Percentiles rank a stretch among this genome's conserved stretches.
phyloP scores from a whole-genome alignment of 345 rosid genomes.

The Draba incana region DNA sequence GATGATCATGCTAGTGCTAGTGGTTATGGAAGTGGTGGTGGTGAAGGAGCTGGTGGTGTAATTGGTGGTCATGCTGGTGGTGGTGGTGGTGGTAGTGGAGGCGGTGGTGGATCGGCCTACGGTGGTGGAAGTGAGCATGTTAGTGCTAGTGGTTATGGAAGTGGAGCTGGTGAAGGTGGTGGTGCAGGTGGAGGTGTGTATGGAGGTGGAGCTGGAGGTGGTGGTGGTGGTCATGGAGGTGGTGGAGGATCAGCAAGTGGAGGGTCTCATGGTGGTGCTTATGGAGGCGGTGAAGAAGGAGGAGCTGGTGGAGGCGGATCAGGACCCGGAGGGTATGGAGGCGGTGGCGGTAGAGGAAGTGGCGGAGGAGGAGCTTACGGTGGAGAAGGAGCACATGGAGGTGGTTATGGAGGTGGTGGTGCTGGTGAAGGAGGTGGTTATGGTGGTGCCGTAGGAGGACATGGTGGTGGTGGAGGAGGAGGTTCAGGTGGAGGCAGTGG shows the following conservation, averaged over 20 bases:
- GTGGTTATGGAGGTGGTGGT: slow-evolving; percentile 42
- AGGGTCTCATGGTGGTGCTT: slow-evolving; percentile 26
- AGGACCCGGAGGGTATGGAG: slow-evolving; percentile 37
- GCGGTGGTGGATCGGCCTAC: slow-evolving; percentile 41
- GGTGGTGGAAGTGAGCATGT: slow-evolving; percentile 37
- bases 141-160: slow-evolving; percentile 42
- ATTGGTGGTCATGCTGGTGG: slow-evolving; percentile 43
- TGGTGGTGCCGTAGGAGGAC: slow-evolving; percentile 41
- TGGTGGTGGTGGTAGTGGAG: slow-evolving; percentile 44
- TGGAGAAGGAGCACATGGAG: slow-evolving; percentile 44
- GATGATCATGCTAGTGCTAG: slow-evolving; percentile 20
- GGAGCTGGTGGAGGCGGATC: slow-evolving; percentile 43
- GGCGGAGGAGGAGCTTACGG: slow-evolving; percentile 44
- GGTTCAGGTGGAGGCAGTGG: slow-evolving; percentile 40
- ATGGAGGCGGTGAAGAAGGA: slow-evolving; percentile 45
- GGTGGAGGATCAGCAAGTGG: no score
- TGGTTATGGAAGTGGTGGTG: slow-evolving; percentile 38
- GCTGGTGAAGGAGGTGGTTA: slow-evolving; percentile 41
- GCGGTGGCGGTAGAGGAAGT: slow-evolving; percentile 42
- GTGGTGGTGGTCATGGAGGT: slow-evolving; percentile 33
- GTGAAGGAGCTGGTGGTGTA: slow-evolving; percentile 38
- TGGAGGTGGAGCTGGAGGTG: slow-evolving; percentile 36
- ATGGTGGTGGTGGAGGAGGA: slow-evolving; percentile 43
- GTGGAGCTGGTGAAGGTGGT: slow-evolving; percentile 44
- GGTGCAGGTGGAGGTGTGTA: slow-evolving; percentile 39